A percentile compares a stretch with the other conserved stretches of the same genome.
These are phyloP conservation scores for Ceratocystis smalleyi DNA, from an alignment of 2,329 filamentous ascomycete genomes.

Conservation along the genomic window DNA sequence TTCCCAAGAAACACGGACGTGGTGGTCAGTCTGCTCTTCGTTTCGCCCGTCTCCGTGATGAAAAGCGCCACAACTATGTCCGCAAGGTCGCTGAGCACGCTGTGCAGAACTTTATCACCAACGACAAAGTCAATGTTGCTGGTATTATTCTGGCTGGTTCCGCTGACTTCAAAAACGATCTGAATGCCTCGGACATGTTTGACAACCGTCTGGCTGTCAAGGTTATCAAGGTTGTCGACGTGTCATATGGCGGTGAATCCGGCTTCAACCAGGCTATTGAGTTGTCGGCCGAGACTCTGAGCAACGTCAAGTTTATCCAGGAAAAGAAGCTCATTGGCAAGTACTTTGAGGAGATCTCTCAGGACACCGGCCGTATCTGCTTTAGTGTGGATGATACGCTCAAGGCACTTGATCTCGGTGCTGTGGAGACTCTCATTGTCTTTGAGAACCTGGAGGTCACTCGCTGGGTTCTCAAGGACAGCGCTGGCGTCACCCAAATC, in stretches of 20 bases:
- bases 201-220: constrained; percentile 80
- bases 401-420: constrained; percentile 90
- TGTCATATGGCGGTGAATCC: constrained; percentile 97
- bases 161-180: constrained; percentile 98
- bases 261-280: constrained; percentile 99
- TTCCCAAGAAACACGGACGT: constrained; percentile 99
- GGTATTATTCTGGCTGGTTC: constrained; percentile 92
- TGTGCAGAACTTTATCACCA: constrained; percentile 97
- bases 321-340: constrained; percentile 99
- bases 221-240: constrained; percentile 98
- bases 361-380: constrained; percentile 91
- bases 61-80: constrained; percentile 99
- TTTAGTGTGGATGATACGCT: constrained; percentile 97
- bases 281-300: constrained; percentile 80
- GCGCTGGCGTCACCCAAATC: constrained; percentile 53
- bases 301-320: constrained; percentile 99
- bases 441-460: constrained; percentile 95
- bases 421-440: constrained; percentile 85
- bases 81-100: constrained; percentile 96
- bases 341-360: constrained; percentile 98
- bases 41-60: constrained; percentile 98
- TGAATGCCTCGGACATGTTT: constrained; percentile 96
- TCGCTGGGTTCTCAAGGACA: constrained; percentile 76
- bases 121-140: constrained; percentile 95
- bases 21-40: constrained; percentile 98